Conservation (phyloP, 306 rosid species). For the Aeschynomene evenia region DNA sequence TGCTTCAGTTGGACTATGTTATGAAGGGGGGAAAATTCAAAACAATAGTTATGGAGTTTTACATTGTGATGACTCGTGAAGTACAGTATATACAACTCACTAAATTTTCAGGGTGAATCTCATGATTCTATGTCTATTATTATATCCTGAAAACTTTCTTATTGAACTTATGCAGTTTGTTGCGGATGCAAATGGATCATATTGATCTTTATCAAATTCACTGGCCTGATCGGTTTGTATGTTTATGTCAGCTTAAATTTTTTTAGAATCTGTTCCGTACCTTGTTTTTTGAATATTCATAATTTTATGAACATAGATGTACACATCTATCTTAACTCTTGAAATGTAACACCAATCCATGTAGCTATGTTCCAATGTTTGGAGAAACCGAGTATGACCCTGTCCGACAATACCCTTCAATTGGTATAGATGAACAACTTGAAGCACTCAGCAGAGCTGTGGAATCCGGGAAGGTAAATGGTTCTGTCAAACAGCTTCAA, state of each 20-base stretch:
- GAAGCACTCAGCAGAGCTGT: slow-evolving; percentile 66
- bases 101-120: neutral
- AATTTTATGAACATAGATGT: neutral
- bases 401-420: slow-evolving; percentile 50
- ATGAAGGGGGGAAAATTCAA: neutral
- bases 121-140: neutral
- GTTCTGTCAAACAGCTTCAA: slow-evolving; percentile 14
- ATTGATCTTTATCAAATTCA: slow-evolving; percentile 93
- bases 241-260: slow-evolving; percentile 28
- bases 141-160: slow-evolving; percentile 24
- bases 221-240: slow-evolving; percentile 99
- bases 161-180: slow-evolving; percentile 59
- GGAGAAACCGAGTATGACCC: slow-evolving; percentile 89
- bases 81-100: neutral
- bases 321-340: neutral
- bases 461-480: slow-evolving; percentile 70
- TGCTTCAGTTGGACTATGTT: neutral
- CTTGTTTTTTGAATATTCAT: neutral
- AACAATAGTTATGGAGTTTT: neutral
- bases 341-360: slow-evolving; percentile 23
- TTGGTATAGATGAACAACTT: slow-evolving; percentile 77
- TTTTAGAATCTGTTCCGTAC: slow-evolving; percentile 5
- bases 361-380: slow-evolving; percentile 91
- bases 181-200: slow-evolving; percentile 69
- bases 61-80: slow-evolving; percentile 3